phyloP scores from a whole-genome alignment of 129 eudicot genomes.

The Erigeron canadensis region DNA sequence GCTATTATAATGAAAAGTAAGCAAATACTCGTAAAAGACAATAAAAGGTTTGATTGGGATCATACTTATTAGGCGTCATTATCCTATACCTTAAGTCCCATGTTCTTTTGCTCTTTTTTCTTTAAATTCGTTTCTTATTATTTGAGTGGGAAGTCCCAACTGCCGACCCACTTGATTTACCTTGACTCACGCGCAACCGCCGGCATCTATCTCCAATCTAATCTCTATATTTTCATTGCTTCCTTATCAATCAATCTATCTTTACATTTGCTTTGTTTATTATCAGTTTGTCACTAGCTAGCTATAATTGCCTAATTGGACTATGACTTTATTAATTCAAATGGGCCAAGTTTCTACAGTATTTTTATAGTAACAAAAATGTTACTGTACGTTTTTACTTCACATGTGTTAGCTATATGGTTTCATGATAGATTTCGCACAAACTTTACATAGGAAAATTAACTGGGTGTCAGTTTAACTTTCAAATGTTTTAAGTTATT shows the following conservation, averaged over 20 bases:
- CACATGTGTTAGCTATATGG: no score
- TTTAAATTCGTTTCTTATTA: neutral
- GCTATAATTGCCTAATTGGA: no score
- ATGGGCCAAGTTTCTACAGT: no score
- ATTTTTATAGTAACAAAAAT: no score
- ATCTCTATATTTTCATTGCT: neutral
- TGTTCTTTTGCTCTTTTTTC: constrained; percentile 21
- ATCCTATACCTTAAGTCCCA: constrained; percentile 30
- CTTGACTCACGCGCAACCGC: constrained; percentile 37
- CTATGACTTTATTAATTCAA: no score
- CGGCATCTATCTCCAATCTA: constrained; percentile 34
- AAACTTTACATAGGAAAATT: no score
- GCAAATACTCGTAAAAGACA: constrained; percentile 6
- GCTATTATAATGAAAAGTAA: neutral
- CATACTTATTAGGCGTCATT: constrained; percentile 16
- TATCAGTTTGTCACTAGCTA: no score
- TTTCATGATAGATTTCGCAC: no score
- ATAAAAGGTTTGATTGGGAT: constrained; percentile 12
- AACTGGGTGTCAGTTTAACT: no score
- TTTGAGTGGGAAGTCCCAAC: constrained; percentile 25
- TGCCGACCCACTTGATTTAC: constrained; percentile 41
- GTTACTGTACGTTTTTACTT: no score
- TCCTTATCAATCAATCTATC: constrained; percentile 28
- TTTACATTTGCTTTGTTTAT: neutral
- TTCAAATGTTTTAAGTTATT: no score